phyloP scores from a whole-genome alignment of 73 alveolate genomes.

The Stentor coeruleus region DNA sequence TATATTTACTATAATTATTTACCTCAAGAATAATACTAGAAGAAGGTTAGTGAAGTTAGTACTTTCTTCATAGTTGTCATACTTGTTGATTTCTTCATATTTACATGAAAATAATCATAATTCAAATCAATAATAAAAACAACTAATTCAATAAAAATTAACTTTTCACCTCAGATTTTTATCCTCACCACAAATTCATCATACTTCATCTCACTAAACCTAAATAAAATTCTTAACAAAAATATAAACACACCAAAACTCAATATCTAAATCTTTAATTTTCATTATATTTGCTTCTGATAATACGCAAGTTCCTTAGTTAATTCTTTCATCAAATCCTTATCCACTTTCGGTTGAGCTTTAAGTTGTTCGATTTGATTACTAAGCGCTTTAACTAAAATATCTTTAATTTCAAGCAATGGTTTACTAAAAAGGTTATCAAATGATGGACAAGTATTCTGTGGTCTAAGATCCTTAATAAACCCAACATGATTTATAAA shows the following conservation, averaged over 20 bases:
- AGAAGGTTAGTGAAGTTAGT: no score
- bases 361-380: slow-evolving; percentile 6
- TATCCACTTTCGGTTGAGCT: slow-evolving; percentile 1
- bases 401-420: background rate
- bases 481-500: slow-evolving; percentile 59
- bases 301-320: slow-evolving; percentile 16
- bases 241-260: no score
- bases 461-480: slow-evolving; percentile 72
- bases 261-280: no score
- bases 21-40: background rate
- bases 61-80: no score
- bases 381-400: background rate
- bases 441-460: slow-evolving; percentile 69
- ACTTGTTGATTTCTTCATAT: no score
- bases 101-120: no score
- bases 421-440: slow-evolving; percentile 45
- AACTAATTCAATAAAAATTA: no score
- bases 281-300: background rate
- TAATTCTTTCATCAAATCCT: background rate
- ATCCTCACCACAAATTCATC: no score
- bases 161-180: no score
- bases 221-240: no score
- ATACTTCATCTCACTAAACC: no score
- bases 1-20: background rate
- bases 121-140: no score